Evolutionary conservation across 75 land plant species (phyloP).

Genomic region (Cupressus sempervirens): DNA sequence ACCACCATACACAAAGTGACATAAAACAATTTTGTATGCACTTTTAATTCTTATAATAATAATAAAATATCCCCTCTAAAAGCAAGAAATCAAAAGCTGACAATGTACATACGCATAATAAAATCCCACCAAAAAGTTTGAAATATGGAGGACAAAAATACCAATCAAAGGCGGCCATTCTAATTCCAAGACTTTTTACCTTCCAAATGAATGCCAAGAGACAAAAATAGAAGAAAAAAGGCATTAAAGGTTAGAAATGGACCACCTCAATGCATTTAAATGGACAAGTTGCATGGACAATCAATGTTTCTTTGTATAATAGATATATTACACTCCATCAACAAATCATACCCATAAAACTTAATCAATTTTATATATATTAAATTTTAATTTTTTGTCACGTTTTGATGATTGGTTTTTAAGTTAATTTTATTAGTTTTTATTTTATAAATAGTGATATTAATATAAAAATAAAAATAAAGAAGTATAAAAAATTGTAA

Average conservation of each 20-base stretch:
- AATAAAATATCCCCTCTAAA: too few species aligned
- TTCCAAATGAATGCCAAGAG: neutral
- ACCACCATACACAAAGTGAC: too few species aligned
- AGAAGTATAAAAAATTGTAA: too few species aligned
- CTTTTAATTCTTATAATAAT: too few species aligned
- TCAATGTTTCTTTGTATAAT: neutral
- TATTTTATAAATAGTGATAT: too few species aligned
- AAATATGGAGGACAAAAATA: neutral
- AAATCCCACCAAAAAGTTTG: neutral
- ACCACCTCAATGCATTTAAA: neutral
- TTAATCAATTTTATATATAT: neutral
- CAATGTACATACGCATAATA: neutral
- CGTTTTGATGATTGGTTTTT: too few species aligned
- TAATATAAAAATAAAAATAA: too few species aligned
- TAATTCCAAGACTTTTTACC: neutral
- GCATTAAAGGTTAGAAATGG: neutral
- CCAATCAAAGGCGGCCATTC: neutral
- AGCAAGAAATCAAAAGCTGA: too few species aligned
- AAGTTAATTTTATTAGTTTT: too few species aligned
- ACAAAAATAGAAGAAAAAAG: neutral
- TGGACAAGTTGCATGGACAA: neutral
- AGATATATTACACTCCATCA: neutral
- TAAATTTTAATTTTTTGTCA: too few species aligned
- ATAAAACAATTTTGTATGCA: too few species aligned
- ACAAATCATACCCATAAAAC: neutral